Evolutionary conservation across 2,329 filamentous ascomycete genomes (phyloP), one percentile per base, ranked within the genome.

Genomic region (Atkinsonella hypoxylon): DNA sequence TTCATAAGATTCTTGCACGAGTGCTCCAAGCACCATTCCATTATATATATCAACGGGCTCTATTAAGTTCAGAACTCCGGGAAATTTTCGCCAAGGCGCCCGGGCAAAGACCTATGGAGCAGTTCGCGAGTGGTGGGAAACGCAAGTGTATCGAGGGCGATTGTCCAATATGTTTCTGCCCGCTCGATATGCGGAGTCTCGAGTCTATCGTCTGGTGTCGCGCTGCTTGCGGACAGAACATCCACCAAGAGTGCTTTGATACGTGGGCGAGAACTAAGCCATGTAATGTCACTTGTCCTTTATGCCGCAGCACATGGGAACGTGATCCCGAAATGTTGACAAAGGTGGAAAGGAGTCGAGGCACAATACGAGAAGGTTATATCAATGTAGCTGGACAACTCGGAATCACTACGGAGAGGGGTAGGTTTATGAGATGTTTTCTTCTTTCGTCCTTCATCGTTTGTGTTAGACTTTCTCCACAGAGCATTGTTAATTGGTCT

Each of bases 41-140:
- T 0, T 64, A 81, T 4, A 72, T 78, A 8, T 85, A 84, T 57
- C 82, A 85, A 59, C 70, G 80, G 6, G 81, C 79, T 0, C 72
- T 85, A 26, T 66, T 82, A 8, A 70, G 70, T 44, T 70, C 68
- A 2, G 82, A 85, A 62, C 70, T 85, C n/a, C 66, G 67, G 26
- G 70, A 77, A 30, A 76, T 85, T 55, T 80, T 85, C 57, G 66
- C 62, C 18, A 62, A 67, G 1, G 78, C 80, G 0, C 77, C 79
- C 4, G 69, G 74, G 2, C 71, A 75, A n/a, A 70, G 70, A 0
- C 59, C 60, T 1, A 64, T 60, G 5, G 61, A 62, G 31, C 59
- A 57, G 2, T 26, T 5, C 7, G 54, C 52, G 4, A 60, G 58
- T 2, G 54, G 53, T 4, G 58, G 69, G 47, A 68, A 67, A 57